A percentile compares a stretch with the other conserved stretches of the same genome.
phyloP scores from a whole-genome alignment of 768 basidiomycete species.

The Boletellus ananiceps region DNA sequence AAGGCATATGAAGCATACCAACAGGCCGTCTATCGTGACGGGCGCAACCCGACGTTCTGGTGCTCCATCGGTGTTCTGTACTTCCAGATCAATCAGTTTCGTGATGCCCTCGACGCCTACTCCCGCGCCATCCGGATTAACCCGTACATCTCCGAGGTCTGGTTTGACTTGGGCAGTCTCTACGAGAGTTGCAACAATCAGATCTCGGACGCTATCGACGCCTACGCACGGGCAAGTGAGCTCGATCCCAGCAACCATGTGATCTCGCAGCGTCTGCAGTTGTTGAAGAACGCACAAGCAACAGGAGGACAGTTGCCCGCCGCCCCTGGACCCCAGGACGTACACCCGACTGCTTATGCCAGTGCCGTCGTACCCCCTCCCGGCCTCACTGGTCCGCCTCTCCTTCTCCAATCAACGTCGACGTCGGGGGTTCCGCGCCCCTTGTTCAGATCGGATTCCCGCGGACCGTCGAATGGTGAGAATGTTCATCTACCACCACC shows the following conservation, averaged over 20 bases:
- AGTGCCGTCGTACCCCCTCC: conserved; percentile 70
- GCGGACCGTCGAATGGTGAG: conserved; percentile 44
- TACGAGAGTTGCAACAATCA: conserved; percentile 99
- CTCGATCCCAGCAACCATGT: conserved; percentile 83
- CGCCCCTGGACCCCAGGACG: conserved; percentile 90
- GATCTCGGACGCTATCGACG: conserved; percentile 97
- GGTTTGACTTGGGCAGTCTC: conserved; percentile 90
- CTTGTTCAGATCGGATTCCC: conserved; percentile 62
- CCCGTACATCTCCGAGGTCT: conserved; percentile 84
- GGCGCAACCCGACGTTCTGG: conserved; percentile 99
- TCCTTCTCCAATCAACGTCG: conserved; percentile 49
- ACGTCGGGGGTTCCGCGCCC: conserved; percentile 33
- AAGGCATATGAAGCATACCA: conserved; percentile 99
- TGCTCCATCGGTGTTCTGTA: conserved; percentile 98
- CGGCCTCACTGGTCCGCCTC: conserved; percentile 61
- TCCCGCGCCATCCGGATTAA: conserved; percentile 98
- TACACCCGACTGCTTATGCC: conserved; percentile 93
- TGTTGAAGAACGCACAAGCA: conserved; percentile 75
- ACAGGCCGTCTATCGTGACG: conserved; percentile 98
- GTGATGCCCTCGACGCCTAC: conserved; percentile 97
- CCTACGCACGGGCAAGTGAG: conserved; percentile 92
- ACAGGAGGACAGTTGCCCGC: conserved; percentile 74
- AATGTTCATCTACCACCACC: conserved; percentile 55
- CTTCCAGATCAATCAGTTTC: conserved; percentile 99
- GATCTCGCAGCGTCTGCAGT: conserved; percentile 74